Percentiles rank a stretch among this genome's conserved stretches.
phyloP scores from a whole-genome alignment of 306 rosid species.

The Crataegus laevigata region DNA sequence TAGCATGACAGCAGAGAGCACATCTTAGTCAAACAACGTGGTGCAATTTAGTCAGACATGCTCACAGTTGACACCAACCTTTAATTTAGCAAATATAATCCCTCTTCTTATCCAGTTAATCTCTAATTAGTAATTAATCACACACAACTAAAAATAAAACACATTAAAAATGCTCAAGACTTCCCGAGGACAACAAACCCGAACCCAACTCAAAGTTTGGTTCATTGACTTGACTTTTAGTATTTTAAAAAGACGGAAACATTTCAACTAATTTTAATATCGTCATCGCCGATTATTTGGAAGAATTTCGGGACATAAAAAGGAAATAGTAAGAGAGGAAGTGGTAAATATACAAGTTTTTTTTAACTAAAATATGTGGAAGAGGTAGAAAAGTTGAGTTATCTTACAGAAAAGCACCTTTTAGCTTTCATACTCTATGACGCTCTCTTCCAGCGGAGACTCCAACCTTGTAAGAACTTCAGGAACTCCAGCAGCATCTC shows the following conservation, averaged over 20 bases:
- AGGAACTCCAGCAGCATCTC: slow-evolving; percentile 80
- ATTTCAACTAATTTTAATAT: background rate
- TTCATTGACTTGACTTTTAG: background rate
- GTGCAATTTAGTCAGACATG: slow-evolving; percentile 6
- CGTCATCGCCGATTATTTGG: background rate
- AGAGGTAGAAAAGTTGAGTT: slow-evolving; percentile 8
- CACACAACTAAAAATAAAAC: background rate
- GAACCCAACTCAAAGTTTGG: background rate
- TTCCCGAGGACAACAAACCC: background rate
- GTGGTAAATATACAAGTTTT: background rate
- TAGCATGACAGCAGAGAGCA: background rate
- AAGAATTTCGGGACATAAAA: background rate
- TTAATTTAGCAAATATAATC: background rate
- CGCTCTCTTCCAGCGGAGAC: slow-evolving; percentile 46
- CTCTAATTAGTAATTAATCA: background rate
- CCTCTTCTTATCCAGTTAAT: background rate
- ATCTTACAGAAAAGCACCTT: slow-evolving; percentile 15
- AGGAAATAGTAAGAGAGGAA: background rate
- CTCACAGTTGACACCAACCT: slow-evolving; percentile 12
- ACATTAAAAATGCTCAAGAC: background rate
- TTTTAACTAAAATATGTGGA: background rate
- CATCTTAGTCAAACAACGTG: slow-evolving; percentile 1
- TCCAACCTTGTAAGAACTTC: slow-evolving; percentile 89
- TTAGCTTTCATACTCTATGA: slow-evolving; percentile 73
- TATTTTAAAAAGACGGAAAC: background rate